Evolutionary conservation across 345 rosid species (phyloP).

Genomic region (Ceriops tagal): DNA sequence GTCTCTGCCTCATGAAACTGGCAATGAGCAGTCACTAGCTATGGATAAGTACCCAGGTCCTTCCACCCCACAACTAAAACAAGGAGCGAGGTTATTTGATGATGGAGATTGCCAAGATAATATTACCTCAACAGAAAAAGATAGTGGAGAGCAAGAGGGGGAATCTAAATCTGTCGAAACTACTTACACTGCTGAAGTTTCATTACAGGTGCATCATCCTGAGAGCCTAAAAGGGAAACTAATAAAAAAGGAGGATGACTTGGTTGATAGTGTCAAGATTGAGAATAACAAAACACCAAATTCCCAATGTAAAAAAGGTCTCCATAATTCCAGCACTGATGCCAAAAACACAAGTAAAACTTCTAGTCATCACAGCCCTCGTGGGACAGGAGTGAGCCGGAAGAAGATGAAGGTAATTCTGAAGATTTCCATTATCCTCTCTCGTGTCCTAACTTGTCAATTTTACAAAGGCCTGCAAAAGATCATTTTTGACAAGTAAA

Average conservation of each 20-base stretch:
- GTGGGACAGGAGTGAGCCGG: slow-evolving; percentile 42
- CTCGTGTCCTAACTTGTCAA: background rate
- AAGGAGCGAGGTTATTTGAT: slow-evolving; percentile 51
- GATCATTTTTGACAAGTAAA: background rate
- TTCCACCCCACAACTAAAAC: slow-evolving; percentile 75
- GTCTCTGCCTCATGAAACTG: slow-evolving; percentile 30
- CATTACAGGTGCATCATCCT: slow-evolving; percentile 23
- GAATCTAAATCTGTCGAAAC: slow-evolving; percentile 92
- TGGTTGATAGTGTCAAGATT: slow-evolving; percentile 32
- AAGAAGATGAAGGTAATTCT: slow-evolving; percentile 61
- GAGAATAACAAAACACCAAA: slow-evolving; percentile 18
- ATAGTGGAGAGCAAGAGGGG: slow-evolving; percentile 53
- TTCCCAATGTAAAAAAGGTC: slow-evolving; percentile 30
- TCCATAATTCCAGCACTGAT: slow-evolving; percentile 16
- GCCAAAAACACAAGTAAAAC: slow-evolving; percentile 29
- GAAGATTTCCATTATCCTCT: background rate
- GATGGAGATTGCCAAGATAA: slow-evolving; percentile 71
- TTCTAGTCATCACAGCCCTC: slow-evolving; percentile 39
- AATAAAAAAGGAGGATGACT: slow-evolving; percentile 51
- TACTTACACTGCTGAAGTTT: slow-evolving; percentile 44
- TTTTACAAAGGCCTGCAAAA: background rate
- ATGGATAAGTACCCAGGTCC: slow-evolving; percentile 72
- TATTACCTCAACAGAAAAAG: slow-evolving; percentile 50
- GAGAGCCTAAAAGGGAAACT: slow-evolving; percentile 17
- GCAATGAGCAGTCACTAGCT: slow-evolving; percentile 29